Evolutionary conservation across 345 rosid genomes (phyloP), one percentile per base, ranked within the genome.

Genomic region (Balakata baccata): DNA sequence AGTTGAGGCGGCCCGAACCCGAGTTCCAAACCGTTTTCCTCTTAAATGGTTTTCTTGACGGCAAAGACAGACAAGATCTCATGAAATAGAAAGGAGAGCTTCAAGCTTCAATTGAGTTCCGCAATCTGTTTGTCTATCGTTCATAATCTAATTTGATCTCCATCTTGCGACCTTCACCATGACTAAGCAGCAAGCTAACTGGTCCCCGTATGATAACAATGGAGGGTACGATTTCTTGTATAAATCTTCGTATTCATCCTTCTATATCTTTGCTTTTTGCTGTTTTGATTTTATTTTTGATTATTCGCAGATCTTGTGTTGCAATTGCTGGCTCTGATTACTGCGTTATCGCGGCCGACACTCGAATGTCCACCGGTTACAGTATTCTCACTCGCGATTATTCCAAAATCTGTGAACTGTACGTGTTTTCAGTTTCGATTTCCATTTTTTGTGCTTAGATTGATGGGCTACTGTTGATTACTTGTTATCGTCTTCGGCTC

Each of bases 131-230:
- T 18, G 74, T 66, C 54, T 56, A 46, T 45, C 34, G 13, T 29
- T 47, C n/a, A 7, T 67, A 1, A 34, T 43, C 70, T 25, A n/a
- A 49, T 68, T 52, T 34, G 0, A 25, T 51, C n/a, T 70, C 47
- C 41, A 47, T 50, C 72, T 66, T 43, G 64, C 46, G 49, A 64
- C 47, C 37, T 22, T 64, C 77, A 38, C 87, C 81, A 90, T 92
- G 98, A 82, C 87, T 74, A 89, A 89, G 90, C 94, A 94, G 71
- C 94, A 87, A 12, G 85, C 92, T 9, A 88, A 82, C 71, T 96
- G 92, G 91, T 84, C 90, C 73, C 98, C 98, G 1, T 96, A 96
- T 80, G 99, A 96, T 75, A 89, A 89, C 94, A 96, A 96, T 89
- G 99, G 99, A 82, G 99, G 99, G 99, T 96, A 83, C 8, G 47